These are phyloP conservation scores for Umbelopsis isabellina DNA, from an alignment of 192 early-diverging fungal species.

Conservation along the genomic window DNA sequence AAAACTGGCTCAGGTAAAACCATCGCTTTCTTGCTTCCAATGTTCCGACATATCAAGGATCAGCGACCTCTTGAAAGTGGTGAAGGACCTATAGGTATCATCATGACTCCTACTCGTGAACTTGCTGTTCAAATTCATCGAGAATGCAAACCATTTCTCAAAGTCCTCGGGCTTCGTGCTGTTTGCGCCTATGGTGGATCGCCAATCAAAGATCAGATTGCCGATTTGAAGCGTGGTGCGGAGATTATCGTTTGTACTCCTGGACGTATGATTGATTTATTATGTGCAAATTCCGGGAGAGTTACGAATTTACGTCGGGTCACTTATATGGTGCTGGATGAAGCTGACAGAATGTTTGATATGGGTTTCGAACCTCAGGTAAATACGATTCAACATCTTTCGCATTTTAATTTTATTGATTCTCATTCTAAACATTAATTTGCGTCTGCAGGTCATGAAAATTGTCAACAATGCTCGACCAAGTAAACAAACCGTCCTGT, in stretches of 20 bases:
- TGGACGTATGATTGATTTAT: constrained; percentile 86
- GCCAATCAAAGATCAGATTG: constrained; percentile 87
- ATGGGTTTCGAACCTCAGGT: constrained; percentile 80
- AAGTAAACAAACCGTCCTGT: constrained; percentile 84
- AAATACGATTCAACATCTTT: constrained; percentile 24
- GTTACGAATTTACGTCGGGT: constrained; percentile 88
- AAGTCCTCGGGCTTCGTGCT: constrained; percentile 80
- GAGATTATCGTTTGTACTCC: constrained; percentile 95
- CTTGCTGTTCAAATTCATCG: constrained; percentile 91
- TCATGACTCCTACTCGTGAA: constrained; percentile 94
- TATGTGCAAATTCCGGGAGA: constrained; percentile 64
- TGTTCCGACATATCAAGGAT: constrained; percentile 95
- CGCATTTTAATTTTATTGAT: background rate
- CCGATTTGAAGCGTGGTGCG: constrained; percentile 85
- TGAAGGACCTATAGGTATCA: constrained; percentile 84
- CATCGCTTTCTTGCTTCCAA: constrained; percentile 90
- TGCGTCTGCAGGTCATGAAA: constrained; percentile 75
- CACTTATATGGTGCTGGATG: constrained; percentile 96
- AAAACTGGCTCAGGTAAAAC: constrained; percentile 96
- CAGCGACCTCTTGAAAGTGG: constrained; percentile 75
- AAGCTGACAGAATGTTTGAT: constrained; percentile 98
- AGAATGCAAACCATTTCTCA: constrained; percentile 90
- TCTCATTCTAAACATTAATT: background rate
- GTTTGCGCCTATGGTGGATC: constrained; percentile 92
- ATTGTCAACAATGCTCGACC: constrained; percentile 93